Evolutionary conservation across 2,329 filamentous ascomycete species (phyloP), one percentile per base, ranked within the genome.

Genomic region (Alternaria arborescens): DNA sequence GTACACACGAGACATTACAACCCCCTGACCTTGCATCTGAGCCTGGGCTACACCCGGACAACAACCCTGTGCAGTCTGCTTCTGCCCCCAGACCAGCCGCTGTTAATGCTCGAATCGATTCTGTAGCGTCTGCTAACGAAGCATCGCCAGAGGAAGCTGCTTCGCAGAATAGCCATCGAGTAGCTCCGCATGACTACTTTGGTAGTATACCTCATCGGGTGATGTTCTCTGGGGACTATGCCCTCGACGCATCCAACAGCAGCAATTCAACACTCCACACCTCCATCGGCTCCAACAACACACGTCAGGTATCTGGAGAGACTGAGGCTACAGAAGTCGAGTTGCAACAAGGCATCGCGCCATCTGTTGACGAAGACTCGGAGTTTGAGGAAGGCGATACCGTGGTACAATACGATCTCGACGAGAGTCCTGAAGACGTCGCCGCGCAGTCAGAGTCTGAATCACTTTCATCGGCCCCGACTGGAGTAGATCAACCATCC

Each of bases 311-410:
- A 18, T 48, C 43, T 11, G 34, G 40, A 16, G 41, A 48, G 24
- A 41, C 36, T 11, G 43, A 56, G 30, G 24, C n/a, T 32, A 26
- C 53, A 30, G 26, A 51, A 38, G 16, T 16, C 10, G 38, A 55
- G 24, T 30, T 24, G 26, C 28, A 14, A 41, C 34, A 54, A 34
- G 34, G 4, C 16, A 24, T 38, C 30, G 38, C 44, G 22, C 22
- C 30, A 20, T 47, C 55, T 24, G 62, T 18, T 16, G 70, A 74
- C n/a, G 70, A 71, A 16, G 73, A 74, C 16, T 74, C 68, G 3
- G 68, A 71, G 4, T 78, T 76, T 40, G 76, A 78, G 18, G 76
- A 77, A 51, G 76, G 71, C 10, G 75, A 77, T 41, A 78, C 76
- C 7, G 65, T 78, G 4, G 62, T 78, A 4, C 75, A 78, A 43